These are phyloP conservation scores for Coemansia sp. DNA, from an alignment of 371 early-diverging fungal genomes.

Conservation along the genomic window DNA sequence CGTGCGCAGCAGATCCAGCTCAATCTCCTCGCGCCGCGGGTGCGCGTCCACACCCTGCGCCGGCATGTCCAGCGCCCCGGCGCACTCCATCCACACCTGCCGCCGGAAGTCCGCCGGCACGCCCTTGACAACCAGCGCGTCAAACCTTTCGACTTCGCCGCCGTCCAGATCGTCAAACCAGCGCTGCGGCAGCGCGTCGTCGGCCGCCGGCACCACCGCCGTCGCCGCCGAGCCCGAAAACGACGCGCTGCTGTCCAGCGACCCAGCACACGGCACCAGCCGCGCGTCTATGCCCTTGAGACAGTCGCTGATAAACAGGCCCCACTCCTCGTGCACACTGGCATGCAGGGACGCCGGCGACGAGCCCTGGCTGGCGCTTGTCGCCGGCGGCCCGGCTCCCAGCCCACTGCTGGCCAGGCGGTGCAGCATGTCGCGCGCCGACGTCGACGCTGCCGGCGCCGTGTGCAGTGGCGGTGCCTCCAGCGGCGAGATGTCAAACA, in stretches of 20 bases:
- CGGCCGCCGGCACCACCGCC: conserved; percentile 5
- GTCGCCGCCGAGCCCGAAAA: neutral
- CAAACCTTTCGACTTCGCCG: conserved; percentile 3
- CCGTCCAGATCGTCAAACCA: conserved; percentile 22
- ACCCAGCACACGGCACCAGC: neutral
- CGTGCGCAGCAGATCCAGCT: conserved; percentile 41
- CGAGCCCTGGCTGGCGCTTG: neutral
- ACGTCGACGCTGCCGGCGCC: conserved; percentile 8
- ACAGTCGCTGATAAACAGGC: conserved; percentile 23
- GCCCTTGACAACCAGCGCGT: conserved; percentile 24
- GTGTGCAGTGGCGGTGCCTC: conserved; percentile 17
- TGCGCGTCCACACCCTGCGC: neutral
- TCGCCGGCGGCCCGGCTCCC: neutral
- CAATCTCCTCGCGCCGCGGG: conserved; percentile 31
- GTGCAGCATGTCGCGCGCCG: conserved; percentile 43
- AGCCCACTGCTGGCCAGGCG: conserved; percentile 25
- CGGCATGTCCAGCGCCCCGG: conserved; percentile 28
- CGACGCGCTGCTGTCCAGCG: neutral
- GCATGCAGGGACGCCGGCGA: conserved; percentile 17
- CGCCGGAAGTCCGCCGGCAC: conserved; percentile 30
- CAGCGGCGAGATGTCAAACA: conserved; percentile 9
- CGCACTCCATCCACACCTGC: conserved; percentile 47
- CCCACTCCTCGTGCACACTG: conserved; percentile 25
- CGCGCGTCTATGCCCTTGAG: conserved; percentile 11
- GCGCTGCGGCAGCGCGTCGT: conserved; percentile 16